Conservation (phyloP, 768 basidiomycete genomes). For the Daedaleopsis sinensis region DNA sequence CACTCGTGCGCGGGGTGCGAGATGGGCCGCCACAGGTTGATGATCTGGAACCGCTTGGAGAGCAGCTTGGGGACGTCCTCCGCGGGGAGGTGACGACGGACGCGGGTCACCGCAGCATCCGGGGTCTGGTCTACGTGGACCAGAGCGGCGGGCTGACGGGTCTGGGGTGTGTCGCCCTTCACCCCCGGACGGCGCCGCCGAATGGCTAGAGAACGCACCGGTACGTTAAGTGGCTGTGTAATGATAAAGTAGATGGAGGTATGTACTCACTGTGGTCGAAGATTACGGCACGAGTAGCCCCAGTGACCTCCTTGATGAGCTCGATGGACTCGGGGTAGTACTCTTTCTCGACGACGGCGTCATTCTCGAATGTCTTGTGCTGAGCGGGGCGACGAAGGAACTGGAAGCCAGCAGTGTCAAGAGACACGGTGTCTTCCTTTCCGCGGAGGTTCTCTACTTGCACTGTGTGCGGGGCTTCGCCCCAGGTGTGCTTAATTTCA, state of each 20-base stretch:
- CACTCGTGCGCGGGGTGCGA: conserved; percentile 46
- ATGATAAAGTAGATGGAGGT: too few species aligned
- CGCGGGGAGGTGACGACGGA: conserved; percentile 45
- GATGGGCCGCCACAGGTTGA: conserved; percentile 60
- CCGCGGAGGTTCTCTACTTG: conserved; percentile 56
- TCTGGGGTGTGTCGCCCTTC: conserved; percentile 39
- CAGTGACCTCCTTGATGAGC: conserved; percentile 60
- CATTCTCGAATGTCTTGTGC: conserved; percentile 50
- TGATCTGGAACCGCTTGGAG: conserved; percentile 50
- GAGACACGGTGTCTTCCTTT: conserved; percentile 43
- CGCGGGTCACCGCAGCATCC: conserved; percentile 41
- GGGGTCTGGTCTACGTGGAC: conserved; percentile 53
- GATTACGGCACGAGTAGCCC: conserved; percentile 60
- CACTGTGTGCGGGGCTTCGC: conserved; percentile 31
- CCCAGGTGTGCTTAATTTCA: conserved; percentile 42
- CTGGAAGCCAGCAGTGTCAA: conserved; percentile 58
- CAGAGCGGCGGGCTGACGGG: conserved; percentile 44
- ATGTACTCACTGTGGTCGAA: conserved; percentile 67
- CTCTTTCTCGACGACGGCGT: conserved; percentile 51
- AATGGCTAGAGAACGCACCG: conserved; percentile 37
- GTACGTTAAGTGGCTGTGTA: too few species aligned
- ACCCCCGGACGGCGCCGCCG: conserved; percentile 44
- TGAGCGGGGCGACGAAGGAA: conserved; percentile 43
- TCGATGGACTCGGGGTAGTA: conserved; percentile 69
- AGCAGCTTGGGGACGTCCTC: conserved; percentile 42